Evolutionary conservation across 768 basidiomycete genomes (phyloP).

Genomic region (Suillus decipiens): DNA sequence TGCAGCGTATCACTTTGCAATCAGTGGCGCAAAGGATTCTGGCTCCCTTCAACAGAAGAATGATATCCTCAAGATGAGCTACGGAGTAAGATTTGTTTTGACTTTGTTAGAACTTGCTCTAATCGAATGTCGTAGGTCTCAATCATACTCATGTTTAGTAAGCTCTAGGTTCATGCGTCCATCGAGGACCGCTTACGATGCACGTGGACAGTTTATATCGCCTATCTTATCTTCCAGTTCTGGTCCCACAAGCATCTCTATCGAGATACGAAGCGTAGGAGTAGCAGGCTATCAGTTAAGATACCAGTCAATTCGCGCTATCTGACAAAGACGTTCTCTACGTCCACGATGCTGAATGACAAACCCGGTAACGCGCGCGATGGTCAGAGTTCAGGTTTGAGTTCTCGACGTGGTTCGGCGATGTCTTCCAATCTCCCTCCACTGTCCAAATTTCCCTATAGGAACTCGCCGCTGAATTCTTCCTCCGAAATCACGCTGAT

Average conservation of each 20-base stretch:
- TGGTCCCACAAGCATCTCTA: conserved; percentile 59
- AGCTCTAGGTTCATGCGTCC: conserved; percentile 20
- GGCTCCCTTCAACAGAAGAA: conserved; percentile 34
- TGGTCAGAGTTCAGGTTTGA: conserved; percentile 24
- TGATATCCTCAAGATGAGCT: conserved; percentile 52
- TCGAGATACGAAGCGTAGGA: conserved; percentile 48
- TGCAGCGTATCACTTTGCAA: conserved; percentile 73
- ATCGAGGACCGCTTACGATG: neutral
- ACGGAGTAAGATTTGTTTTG: conserved; percentile 41
- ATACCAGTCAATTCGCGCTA: conserved; percentile 32
- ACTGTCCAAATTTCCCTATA: conserved; percentile 12
- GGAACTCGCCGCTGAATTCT: conserved; percentile 21
- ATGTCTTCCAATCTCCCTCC: conserved; percentile 18
- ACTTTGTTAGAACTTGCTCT: conserved; percentile 7
- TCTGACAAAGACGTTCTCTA: conserved; percentile 25
- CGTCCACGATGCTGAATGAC: conserved; percentile 21
- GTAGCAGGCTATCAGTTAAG: conserved; percentile 38
- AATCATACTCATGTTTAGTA: conserved; percentile 54
- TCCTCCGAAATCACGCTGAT: conserved; percentile 31
- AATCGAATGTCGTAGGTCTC: conserved; percentile 38
- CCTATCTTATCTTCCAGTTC: conserved; percentile 56
- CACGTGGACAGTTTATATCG: conserved; percentile 44
- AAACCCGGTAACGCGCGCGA: conserved; percentile 17
- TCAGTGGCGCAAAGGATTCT: conserved; percentile 28
- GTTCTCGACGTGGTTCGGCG: conserved; percentile 10